Evolutionary conservation across 2,329 filamentous ascomycete species (phyloP).

Genomic region (Amylocarpus encephaloides): DNA sequence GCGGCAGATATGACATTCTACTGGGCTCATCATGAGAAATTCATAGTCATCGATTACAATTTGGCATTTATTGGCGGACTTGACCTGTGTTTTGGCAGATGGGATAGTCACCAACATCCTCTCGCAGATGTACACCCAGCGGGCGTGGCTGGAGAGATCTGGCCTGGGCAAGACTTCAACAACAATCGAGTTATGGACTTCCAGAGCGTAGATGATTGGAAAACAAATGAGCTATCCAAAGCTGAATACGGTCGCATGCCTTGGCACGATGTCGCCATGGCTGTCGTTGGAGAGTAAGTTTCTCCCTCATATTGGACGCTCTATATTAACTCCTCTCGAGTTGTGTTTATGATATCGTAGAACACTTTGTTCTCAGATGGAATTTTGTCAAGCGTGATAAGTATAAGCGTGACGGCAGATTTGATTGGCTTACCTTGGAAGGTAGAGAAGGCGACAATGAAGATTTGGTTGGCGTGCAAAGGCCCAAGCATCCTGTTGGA

Average conservation of each 20-base stretch:
- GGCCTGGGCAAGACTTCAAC: conserved; percentile 96
- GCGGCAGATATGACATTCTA: conserved; percentile 95
- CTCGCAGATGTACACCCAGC: conserved; percentile 83
- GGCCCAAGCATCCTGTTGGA: conserved; percentile 82
- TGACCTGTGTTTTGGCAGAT: conserved; percentile 91
- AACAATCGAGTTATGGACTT: conserved; percentile 98
- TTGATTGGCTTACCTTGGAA: conserved; percentile 78
- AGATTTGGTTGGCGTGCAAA: conserved; percentile 79
- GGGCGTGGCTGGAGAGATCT: conserved; percentile 75
- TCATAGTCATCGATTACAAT: conserved; percentile 88
- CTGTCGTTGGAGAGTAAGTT: conserved; percentile 63
- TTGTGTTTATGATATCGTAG: conserved; percentile 86
- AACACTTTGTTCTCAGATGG: conserved; percentile 92
- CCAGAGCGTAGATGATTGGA: conserved; percentile 84
- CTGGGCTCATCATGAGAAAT: conserved; percentile 98
- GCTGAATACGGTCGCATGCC: conserved; percentile 92
- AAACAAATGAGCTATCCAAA: conserved; percentile 86
- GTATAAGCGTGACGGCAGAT: conserved; percentile 81
- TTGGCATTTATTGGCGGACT: conserved; percentile 90
- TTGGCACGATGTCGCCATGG: conserved; percentile 96
- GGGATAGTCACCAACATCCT: conserved; percentile 81
- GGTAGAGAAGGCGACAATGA: conserved; percentile 73
- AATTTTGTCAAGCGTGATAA: conserved; percentile 97
- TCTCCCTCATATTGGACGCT: background rate
- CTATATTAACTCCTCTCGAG: background rate